Evolutionary conservation across 1,284 basidiomycete genomes (phyloP).

Genomic region (Apiotrichum veenhuisii): DNA sequence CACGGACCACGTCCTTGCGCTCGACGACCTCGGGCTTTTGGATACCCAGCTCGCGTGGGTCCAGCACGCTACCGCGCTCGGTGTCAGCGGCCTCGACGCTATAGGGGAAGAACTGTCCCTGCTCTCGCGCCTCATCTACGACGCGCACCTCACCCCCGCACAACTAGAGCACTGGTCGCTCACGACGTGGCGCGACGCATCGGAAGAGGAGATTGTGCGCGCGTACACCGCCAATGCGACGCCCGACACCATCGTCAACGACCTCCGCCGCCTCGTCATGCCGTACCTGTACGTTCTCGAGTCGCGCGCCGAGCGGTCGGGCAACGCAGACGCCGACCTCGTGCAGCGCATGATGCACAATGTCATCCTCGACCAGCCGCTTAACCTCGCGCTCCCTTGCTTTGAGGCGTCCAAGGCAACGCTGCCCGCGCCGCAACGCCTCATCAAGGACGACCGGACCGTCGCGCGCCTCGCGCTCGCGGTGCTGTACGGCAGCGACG

Average conservation of each 20-base stretch:
- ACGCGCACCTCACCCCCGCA: conserved; percentile 52
- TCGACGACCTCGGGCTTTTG: conserved; percentile 70
- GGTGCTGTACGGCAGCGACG: conserved; percentile 77
- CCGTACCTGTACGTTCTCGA: conserved; percentile 89
- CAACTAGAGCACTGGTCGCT: conserved; percentile 63
- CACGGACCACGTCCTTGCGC: conserved; percentile 58
- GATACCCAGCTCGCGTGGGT: conserved; percentile 72
- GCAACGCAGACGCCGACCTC: conserved; percentile 63
- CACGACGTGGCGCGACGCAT: conserved; percentile 64
- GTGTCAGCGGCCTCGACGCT: conserved; percentile 72
- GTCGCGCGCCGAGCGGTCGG: conserved; percentile 72
- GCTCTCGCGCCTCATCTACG: conserved; percentile 78
- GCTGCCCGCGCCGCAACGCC: conserved; percentile 61
- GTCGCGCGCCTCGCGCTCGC: conserved; percentile 79
- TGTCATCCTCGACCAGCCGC: conserved; percentile 65
- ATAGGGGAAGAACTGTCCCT: conserved; percentile 85
- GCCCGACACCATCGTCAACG: conserved; percentile 60
- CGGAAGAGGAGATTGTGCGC: conserved; percentile 61
- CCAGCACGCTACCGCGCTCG: conserved; percentile 78
- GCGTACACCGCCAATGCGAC: conserved; percentile 72
- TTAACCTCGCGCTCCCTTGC: conserved; percentile 66
- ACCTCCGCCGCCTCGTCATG: conserved; percentile 72
- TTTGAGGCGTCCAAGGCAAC: conserved; percentile 89
- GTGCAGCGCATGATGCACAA: conserved; percentile 61
- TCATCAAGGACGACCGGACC: conserved; percentile 76